Percentiles rank a stretch among this genome's conserved stretches.
Evolutionary conservation across 495 filamentous ascomycete genomes (phyloP).

Genomic region (Lophiostoma macrostomum): DNA sequence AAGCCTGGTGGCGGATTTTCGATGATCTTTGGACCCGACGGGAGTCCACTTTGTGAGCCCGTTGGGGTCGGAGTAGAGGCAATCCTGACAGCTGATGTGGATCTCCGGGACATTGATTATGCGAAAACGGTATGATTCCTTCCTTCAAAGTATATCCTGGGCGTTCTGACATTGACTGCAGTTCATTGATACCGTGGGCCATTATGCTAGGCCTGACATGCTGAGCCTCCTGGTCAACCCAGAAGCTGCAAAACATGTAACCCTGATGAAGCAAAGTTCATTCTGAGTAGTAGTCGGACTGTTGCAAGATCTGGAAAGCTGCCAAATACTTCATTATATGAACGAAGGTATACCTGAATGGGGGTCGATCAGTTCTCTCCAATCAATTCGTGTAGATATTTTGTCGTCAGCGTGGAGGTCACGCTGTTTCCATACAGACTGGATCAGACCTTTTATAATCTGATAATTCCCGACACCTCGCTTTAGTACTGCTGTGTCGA

Average conservation of each 20-base stretch:
- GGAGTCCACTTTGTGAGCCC: slow-evolving; percentile 30
- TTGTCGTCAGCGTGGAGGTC: slow-evolving; percentile 14
- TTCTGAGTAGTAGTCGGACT: no score
- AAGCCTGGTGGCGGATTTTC: slow-evolving; percentile 38
- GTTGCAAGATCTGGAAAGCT: no score
- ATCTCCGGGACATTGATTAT: slow-evolving; percentile 35
- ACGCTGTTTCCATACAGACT: slow-evolving; percentile 18
- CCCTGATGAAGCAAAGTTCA: slow-evolving; percentile 12
- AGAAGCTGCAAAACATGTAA: slow-evolving; percentile 22
- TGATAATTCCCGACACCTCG: slow-evolving; percentile 16
- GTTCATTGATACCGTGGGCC: slow-evolving; percentile 38
- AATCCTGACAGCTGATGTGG: slow-evolving; percentile 40
- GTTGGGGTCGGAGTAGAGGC: slow-evolving; percentile 33
- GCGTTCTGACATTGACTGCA: background rate
- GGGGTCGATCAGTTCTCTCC: slow-evolving; percentile 12
- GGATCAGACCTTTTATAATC: slow-evolving; percentile 15
- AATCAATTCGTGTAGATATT: background rate
- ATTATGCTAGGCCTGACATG: slow-evolving; percentile 43
- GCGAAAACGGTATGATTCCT: slow-evolving; percentile 27
- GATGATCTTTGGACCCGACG: slow-evolving; percentile 40
- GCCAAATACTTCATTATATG: slow-evolving; percentile 2
- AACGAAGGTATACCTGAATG: slow-evolving; percentile 13
- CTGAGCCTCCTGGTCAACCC: slow-evolving; percentile 36
- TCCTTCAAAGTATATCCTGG: background rate
- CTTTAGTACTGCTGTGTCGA: slow-evolving; percentile 9